phyloP scores from a whole-genome alignment of 2,329 filamentous ascomycete species.

The Zalaria sp. region DNA sequence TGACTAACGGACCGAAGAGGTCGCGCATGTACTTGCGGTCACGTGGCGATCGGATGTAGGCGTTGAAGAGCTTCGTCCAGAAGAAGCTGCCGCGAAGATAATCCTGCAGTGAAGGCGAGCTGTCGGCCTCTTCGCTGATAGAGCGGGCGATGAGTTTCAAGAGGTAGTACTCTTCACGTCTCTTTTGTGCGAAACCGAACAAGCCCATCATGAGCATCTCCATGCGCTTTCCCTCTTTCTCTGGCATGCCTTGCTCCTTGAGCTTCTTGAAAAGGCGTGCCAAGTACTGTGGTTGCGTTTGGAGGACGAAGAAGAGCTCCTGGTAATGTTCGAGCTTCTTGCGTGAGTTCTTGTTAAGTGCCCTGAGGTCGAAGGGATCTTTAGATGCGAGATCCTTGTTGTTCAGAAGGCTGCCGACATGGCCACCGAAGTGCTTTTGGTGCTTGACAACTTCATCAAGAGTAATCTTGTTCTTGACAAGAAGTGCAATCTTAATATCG shows the following conservation, averaged over 20 bases:
- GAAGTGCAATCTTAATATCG: slow-evolving; percentile 94
- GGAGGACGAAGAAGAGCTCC: slow-evolving; percentile 91
- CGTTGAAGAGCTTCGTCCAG: slow-evolving; percentile 74
- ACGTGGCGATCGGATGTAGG: slow-evolving; percentile 79
- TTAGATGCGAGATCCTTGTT: slow-evolving; percentile 80
- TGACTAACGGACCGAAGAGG: slow-evolving; percentile 69
- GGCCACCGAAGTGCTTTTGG: slow-evolving; percentile 88
- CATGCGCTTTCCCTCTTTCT: slow-evolving; percentile 85
- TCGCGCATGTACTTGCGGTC: slow-evolving; percentile 88
- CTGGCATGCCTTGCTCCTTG: slow-evolving; percentile 68
- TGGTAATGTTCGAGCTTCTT: slow-evolving; percentile 96
- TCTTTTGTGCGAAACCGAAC: slow-evolving; percentile 94
- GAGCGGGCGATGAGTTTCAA: slow-evolving; percentile 76
- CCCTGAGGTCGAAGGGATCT: slow-evolving; percentile 92
- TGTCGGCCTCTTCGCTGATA: slow-evolving; percentile 72
- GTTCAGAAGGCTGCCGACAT: slow-evolving; percentile 69
- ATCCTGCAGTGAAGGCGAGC: slow-evolving; percentile 60
- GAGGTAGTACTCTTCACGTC: slow-evolving; percentile 91
- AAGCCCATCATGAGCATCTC: slow-evolving; percentile 92
- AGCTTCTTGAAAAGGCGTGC: slow-evolving; percentile 75
- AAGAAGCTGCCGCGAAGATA: slow-evolving; percentile 85
- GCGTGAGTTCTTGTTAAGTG: slow-evolving; percentile 89
- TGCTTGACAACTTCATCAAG: slow-evolving; percentile 95
- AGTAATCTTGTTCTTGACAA: slow-evolving; percentile 99
- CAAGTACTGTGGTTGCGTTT: slow-evolving; percentile 92